A percentile compares a stretch with the other conserved stretches of the same genome.
Conservation (phyloP, 2,329 filamentous ascomycete genomes). For the Fonsecaea multimorphosa region DNA sequence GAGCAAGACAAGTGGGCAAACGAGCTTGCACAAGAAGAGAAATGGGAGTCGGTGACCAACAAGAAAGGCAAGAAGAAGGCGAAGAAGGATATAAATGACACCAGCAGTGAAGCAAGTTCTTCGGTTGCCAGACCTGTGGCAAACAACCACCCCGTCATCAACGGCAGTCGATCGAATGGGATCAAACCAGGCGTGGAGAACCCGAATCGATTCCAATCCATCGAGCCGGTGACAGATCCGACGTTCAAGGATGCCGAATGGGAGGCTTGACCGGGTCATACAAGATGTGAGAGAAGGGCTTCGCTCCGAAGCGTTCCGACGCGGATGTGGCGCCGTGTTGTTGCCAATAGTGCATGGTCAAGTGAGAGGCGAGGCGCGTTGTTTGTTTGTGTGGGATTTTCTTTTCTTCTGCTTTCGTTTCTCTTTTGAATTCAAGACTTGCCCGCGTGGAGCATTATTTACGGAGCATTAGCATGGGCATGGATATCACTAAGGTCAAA, state of each 20-base stretch:
- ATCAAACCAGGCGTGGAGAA: slow-evolving; percentile 23
- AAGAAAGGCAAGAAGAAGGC: slow-evolving; percentile 63
- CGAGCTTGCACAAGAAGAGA: slow-evolving; percentile 55
- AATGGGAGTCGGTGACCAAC: slow-evolving; percentile 67
- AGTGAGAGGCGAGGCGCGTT: not conserved
- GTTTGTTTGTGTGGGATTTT: not conserved
- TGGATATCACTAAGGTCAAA: not conserved
- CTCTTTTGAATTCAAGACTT: not conserved
- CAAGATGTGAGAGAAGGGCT: not conserved
- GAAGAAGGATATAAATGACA: slow-evolving; percentile 48
- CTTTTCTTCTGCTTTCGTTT: not conserved
- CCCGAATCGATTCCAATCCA: slow-evolving; percentile 36
- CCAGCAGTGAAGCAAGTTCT: slow-evolving; percentile 52
- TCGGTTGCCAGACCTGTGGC: slow-evolving; percentile 22
- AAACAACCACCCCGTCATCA: slow-evolving; percentile 17
- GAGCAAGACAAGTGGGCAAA: slow-evolving; percentile 65
- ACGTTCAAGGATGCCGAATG: slow-evolving; percentile 37
- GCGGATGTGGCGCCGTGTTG: not conserved
- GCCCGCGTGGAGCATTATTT: slow-evolving; percentile 7
- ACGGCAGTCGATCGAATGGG: slow-evolving; percentile 31
- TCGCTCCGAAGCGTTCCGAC: not conserved
- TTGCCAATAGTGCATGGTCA: not conserved
- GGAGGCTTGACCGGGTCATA: slow-evolving; percentile 26
- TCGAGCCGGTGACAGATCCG: slow-evolving; percentile 23
- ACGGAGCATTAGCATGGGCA: slow-evolving; percentile 12